Conservation (phyloP, 2,329 filamentous ascomycete species). For the Ambrosiella xylebori region DNA sequence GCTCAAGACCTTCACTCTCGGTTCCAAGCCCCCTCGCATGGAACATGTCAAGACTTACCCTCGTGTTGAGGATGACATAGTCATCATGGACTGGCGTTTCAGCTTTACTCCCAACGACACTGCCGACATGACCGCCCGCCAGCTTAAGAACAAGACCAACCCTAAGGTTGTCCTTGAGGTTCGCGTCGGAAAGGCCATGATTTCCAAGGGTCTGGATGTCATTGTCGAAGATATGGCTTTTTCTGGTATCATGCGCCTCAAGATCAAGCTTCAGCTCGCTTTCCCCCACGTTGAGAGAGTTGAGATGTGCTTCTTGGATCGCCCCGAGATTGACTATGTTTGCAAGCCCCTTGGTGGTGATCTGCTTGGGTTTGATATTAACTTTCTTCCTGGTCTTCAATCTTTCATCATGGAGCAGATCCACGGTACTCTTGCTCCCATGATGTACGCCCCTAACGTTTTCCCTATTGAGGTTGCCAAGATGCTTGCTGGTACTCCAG, state of each 20-base stretch:
- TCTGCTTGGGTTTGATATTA: constrained; percentile 93
- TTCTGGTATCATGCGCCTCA: constrained; percentile 86
- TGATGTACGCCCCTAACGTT: constrained; percentile 97
- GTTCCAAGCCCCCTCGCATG: constrained; percentile 85
- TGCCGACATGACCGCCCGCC: constrained; percentile 74
- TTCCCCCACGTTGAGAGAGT: constrained; percentile 92
- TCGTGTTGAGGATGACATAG: constrained; percentile 83
- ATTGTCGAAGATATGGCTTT: constrained; percentile 98
- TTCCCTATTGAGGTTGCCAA: constrained; percentile 98
- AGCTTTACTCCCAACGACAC: constrained; percentile 96
- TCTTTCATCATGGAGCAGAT: constrained; percentile 91
- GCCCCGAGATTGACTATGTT: constrained; percentile 83
- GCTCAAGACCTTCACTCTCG: constrained; percentile 83
- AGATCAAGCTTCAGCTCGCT: constrained; percentile 89
- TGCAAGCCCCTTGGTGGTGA: constrained; percentile 96
- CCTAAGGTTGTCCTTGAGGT: constrained; percentile 94
- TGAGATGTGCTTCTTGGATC: constrained; percentile 86
- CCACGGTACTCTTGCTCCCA: constrained; percentile 78
- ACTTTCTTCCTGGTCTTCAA: constrained; percentile 92
- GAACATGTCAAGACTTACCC: constrained; percentile 98
- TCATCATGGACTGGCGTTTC: constrained; percentile 99
- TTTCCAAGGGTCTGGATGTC: constrained; percentile 91
- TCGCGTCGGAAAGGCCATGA: constrained; percentile 83
- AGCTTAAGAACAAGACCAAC: constrained; percentile 90
- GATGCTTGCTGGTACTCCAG: constrained; percentile 83